phyloP scores from a whole-genome alignment of 305 asterid species.

The Nicotiana rustica region DNA sequence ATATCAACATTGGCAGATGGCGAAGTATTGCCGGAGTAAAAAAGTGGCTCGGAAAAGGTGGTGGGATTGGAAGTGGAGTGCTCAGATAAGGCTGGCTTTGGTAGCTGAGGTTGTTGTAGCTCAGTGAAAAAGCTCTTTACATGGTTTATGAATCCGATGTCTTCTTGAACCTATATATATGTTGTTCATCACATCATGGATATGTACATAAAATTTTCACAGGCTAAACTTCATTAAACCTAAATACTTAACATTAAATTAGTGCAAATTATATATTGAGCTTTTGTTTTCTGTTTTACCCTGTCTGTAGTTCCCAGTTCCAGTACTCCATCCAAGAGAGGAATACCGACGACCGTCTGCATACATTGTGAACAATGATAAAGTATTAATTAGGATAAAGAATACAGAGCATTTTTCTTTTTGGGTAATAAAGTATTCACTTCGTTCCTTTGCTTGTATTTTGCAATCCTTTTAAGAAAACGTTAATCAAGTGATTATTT shows the following conservation, averaged over 20 bases:
- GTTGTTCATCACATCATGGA: neutral
- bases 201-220: neutral
- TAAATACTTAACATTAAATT: neutral
- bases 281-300: constrained; percentile 46
- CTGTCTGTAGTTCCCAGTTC: constrained; percentile 78
- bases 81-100: constrained; percentile 74
- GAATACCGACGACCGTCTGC: constrained; percentile 89
- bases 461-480: too few relatives aligned
- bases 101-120: constrained; percentile 46
- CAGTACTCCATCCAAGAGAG: constrained; percentile 79
- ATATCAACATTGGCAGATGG: neutral
- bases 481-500: too few relatives aligned
- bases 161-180: constrained; percentile 66
- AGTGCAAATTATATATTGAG: neutral
- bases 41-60: constrained; percentile 31
- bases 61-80: constrained; percentile 73
- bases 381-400: neutral
- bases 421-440: neutral
- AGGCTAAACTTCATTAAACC: too few relatives aligned
- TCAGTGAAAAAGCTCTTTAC: constrained; percentile 57
- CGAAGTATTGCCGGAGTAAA: constrained; percentile 17
- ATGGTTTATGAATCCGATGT: constrained; percentile 51
- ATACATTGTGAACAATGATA: neutral
- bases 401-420: neutral
- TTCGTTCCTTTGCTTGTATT: too few relatives aligned